These are phyloP conservation scores for Quercus tomentella DNA, from an alignment of 331 rosid species.

Conservation along the genomic window DNA sequence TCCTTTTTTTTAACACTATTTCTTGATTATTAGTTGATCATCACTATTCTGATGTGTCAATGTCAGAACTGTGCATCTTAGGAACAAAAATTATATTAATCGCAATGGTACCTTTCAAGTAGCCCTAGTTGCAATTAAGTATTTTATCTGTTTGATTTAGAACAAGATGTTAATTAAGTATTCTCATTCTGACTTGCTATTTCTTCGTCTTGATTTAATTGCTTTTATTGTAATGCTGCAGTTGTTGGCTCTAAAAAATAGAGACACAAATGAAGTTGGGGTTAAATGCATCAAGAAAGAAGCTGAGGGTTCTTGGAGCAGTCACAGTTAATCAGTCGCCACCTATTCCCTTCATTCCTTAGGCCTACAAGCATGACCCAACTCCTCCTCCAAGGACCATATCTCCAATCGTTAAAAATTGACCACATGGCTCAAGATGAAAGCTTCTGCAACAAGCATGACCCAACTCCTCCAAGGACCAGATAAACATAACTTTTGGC, in stretches of 20 bases:
- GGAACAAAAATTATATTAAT: constrained; percentile 16
- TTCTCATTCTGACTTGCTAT: neutral
- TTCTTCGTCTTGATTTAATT: neutral
- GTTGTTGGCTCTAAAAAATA: constrained; percentile 50
- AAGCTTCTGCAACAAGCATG: constrained; percentile 61
- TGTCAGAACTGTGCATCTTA: constrained; percentile 39
- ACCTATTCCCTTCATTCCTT: constrained; percentile 33
- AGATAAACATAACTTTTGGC: constrained; percentile 59
- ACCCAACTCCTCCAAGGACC: constrained; percentile 46
- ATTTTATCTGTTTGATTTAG: neutral
- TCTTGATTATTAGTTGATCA: constrained; percentile 21
- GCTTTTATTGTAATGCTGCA: constrained; percentile 29
- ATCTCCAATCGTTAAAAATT: constrained; percentile 31
- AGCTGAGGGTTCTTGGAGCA: constrained; percentile 67
- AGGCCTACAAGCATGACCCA: constrained; percentile 60
- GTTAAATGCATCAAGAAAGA: constrained; percentile 42
- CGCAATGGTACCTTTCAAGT: constrained; percentile 14
- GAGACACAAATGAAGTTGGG: constrained; percentile 41
- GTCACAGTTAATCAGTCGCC: constrained; percentile 42
- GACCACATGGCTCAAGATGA: constrained; percentile 48
- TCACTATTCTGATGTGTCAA: constrained; percentile 36
- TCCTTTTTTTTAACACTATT: constrained; percentile 20
- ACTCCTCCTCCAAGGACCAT: constrained; percentile 60
- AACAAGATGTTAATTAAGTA: neutral
- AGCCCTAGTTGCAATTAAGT: constrained; percentile 27